A percentile compares a stretch with the other conserved stretches of the same genome.
Evolutionary conservation across 2,329 filamentous ascomycete species (phyloP).

Genomic region (Alternaria gaisen): DNA sequence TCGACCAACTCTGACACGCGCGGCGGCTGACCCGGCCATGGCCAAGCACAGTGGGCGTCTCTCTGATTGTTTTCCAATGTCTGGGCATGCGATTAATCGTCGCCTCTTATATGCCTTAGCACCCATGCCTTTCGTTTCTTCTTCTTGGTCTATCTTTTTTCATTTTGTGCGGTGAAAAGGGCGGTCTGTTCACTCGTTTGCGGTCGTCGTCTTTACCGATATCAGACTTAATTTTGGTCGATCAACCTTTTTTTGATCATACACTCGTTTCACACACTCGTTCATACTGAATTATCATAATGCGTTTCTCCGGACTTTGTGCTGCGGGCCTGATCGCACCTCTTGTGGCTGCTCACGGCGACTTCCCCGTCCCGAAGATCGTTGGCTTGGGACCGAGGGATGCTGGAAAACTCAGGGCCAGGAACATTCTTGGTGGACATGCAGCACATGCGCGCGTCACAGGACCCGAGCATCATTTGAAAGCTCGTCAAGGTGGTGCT

Average conservation of each 20-base stretch:
- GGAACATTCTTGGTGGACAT: slow-evolving; percentile 34
- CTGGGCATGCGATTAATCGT: slow-evolving; percentile 10
- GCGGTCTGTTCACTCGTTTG: slow-evolving; percentile 27
- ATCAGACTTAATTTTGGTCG: slow-evolving; percentile 13
- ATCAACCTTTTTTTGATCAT: background rate
- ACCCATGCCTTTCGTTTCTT: background rate
- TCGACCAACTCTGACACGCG: slow-evolving; percentile 15
- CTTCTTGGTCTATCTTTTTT: slow-evolving; percentile 14
- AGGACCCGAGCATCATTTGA: slow-evolving; percentile 23
- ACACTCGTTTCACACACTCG: slow-evolving; percentile 13
- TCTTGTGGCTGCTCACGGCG: slow-evolving; percentile 44
- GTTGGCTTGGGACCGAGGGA: slow-evolving; percentile 40
- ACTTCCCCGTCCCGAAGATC: slow-evolving; percentile 43
- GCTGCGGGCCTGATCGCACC: slow-evolving; percentile 40
- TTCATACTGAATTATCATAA: slow-evolving; percentile 19
- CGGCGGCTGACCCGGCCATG: slow-evolving; percentile 14
- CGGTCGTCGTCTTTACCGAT: slow-evolving; percentile 13
- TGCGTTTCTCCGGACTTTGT: slow-evolving; percentile 45
- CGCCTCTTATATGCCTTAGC: slow-evolving; percentile 11
- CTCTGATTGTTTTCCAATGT: background rate
- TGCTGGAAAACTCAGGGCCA: slow-evolving; percentile 32
- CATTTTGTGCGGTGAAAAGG: slow-evolving; percentile 17
- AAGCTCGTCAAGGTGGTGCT: slow-evolving; percentile 45
- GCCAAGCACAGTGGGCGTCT: slow-evolving; percentile 21
- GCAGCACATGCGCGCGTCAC: slow-evolving; percentile 25